A percentile compares a stretch with the other conserved stretches of the same genome.
Conservation (phyloP, 139 green algal species). For the Chlorella vulgaris region DNA sequence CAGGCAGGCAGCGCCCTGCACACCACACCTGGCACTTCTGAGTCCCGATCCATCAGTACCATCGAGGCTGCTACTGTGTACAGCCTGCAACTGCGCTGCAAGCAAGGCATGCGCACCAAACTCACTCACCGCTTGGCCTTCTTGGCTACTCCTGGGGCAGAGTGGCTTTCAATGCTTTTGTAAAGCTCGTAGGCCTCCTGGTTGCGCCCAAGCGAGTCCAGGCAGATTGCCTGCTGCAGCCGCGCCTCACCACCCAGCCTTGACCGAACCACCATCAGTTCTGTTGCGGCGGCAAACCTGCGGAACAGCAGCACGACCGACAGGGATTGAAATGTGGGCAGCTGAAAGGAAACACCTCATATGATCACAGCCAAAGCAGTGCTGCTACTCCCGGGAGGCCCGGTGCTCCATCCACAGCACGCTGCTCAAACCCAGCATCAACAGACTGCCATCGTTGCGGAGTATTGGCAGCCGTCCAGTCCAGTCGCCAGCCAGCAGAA, state of each 20-base stretch:
- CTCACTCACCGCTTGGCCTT: constrained; percentile 56
- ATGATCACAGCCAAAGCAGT: no score
- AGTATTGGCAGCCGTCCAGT: no score
- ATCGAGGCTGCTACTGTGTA: no score
- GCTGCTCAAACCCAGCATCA: no score
- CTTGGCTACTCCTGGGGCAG: constrained; percentile 55
- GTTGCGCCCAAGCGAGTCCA: constrained; percentile 77
- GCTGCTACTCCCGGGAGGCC: no score
- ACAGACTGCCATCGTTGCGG: no score
- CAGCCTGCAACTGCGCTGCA: not conserved
- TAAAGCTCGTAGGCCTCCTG: constrained; percentile 74
- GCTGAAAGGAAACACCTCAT: no score
- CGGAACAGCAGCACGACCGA: not conserved
- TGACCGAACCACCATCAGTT: constrained; percentile 43
- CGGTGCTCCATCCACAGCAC: no score
- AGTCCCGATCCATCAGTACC: no score
- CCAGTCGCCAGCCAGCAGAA: no score
- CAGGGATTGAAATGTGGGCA: not conserved
- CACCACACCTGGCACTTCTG: no score
- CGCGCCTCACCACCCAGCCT: constrained; percentile 68
- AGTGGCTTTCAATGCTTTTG: constrained; percentile 59
- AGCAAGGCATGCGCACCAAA: not conserved
- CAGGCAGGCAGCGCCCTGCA: no score
- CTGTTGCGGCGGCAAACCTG: constrained; percentile 40
- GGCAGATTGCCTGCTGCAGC: constrained; percentile 82